Evolutionary conservation across 305 asterid species (phyloP), one percentile per base, ranked within the genome.

Genomic region (Fraxinus sp.): DNA sequence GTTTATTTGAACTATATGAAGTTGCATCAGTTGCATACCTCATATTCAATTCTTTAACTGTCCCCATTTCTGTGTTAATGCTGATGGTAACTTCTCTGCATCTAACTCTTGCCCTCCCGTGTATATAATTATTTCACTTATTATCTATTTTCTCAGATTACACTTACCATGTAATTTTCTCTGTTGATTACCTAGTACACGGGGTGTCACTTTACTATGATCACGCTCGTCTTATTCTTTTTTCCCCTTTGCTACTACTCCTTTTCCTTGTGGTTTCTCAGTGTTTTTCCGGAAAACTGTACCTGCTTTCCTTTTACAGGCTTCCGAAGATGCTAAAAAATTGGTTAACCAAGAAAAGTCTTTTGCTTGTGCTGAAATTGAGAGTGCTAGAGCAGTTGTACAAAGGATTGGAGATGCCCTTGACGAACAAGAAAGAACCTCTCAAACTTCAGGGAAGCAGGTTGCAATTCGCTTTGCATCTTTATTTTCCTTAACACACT

Each of bases 301-400:
- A 62, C 22, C 52, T 78, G 16, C 80, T 84, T 64, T 32, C 14
- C 26, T 79, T 73, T n/a, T 83, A 66, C 89, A 95, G 99, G 99
- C 99, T 87, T 94, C 99, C 18, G 99, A 95, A 84, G 99, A 95
- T 90, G 99, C 98, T 73, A 95, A 95, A 79, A 96, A 91, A 81
- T 84, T 96, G 89, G 99, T 96, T 39, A 96, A 91, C 88, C 99
- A 96, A 91, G 99, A 96, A 86, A 94, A 95, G 78, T 96, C 99
- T 39, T 96, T 94, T 92, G 99, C 98, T 77, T 96, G 99, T 90
- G 99, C 99, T 79, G 99, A 96, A 90, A 93, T 96, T 37, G 97
- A 96, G 86, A 96, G 99, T 86, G 99, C 99, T 20, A 88, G 97
- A 88, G 92, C 99, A 74, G 99, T 96, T 49, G 97, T 96, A 75